phyloP scores from a whole-genome alignment of 176 grass and related monocot species.

The Bromus sterilis region DNA sequence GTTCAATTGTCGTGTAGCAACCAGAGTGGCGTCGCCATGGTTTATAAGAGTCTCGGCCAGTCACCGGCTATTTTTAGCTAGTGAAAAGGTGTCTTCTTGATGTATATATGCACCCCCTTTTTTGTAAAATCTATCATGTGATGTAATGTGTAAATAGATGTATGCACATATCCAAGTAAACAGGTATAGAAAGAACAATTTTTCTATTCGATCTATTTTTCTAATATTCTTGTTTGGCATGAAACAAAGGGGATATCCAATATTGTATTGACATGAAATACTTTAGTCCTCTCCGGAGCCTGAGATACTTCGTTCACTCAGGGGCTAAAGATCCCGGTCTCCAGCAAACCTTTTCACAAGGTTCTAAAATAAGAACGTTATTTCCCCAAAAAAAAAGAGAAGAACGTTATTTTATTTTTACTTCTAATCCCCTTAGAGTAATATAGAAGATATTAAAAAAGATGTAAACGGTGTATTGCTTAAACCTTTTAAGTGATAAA shows the following conservation, averaged over 20 bases:
- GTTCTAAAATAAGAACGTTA: background rate
- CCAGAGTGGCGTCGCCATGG: conserved; percentile 21
- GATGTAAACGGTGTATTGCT: too few relatives aligned
- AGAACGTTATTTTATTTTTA: background rate
- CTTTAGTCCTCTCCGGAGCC: background rate
- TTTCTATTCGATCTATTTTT: background rate
- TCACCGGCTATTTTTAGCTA: conserved; percentile 39
- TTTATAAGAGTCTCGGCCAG: conserved; percentile 7
- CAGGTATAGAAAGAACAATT: background rate
- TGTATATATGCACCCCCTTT: background rate
- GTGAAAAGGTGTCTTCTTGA: background rate
- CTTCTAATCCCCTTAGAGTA: background rate
- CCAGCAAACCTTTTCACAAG: background rate
- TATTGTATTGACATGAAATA: background rate
- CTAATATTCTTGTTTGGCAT: background rate
- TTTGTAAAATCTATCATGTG: background rate
- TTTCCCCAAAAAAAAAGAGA: too few relatives aligned
- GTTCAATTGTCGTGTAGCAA: conserved; percentile 33
- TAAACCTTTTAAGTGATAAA: too few relatives aligned
- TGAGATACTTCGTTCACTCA: background rate
- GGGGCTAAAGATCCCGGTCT: background rate
- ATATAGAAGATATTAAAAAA: background rate
- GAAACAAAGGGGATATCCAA: background rate
- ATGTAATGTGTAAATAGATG: conserved; percentile 18
- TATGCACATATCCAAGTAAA: conserved; percentile 12